Evolutionary conservation across 768 basidiomycete species (phyloP).

Genomic region (Pulveroboletus frians): DNA sequence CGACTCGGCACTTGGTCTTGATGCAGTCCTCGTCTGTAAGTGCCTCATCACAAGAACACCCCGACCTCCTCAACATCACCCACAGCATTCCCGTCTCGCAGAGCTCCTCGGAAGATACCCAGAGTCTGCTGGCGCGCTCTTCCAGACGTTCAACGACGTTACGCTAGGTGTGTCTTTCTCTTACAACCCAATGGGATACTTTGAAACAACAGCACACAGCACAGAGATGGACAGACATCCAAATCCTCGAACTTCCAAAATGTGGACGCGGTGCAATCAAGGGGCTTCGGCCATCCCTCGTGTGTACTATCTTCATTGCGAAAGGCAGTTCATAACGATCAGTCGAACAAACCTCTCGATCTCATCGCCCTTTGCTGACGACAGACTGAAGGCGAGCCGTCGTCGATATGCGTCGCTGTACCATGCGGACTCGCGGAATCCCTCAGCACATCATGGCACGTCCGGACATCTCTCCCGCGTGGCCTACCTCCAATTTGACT

Average conservation of each 20-base stretch:
- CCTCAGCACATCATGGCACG: slow-evolving; percentile 58
- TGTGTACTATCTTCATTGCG: slow-evolving; percentile 22
- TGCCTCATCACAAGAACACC: neutral
- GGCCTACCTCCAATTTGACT: neutral
- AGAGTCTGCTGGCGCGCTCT: slow-evolving; percentile 50
- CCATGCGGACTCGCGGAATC: slow-evolving; percentile 67
- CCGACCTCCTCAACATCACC: slow-evolving; percentile 1
- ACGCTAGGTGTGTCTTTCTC: slow-evolving; percentile 43
- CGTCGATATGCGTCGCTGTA: slow-evolving; percentile 39
- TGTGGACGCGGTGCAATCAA: slow-evolving; percentile 54
- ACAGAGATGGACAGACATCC: slow-evolving; percentile 66
- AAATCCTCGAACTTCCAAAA: slow-evolving; percentile 53
- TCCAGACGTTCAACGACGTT: slow-evolving; percentile 76
- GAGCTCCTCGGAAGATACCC: slow-evolving; percentile 57
- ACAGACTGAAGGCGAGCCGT: slow-evolving; percentile 39
- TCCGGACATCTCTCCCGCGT: neutral
- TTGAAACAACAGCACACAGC: slow-evolving; percentile 36
- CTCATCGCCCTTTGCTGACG: neutral
- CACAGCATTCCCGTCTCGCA: slow-evolving; percentile 45
- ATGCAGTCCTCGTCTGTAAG: slow-evolving; percentile 26
- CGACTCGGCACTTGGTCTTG: neutral
- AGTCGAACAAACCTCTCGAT: neutral
- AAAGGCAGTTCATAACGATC: neutral
- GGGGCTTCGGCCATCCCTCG: slow-evolving; percentile 51
- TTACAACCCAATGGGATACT: neutral